Conservation (phyloP, 2,329 filamentous ascomycete species). For the Sphaceloma murrayae region DNA sequence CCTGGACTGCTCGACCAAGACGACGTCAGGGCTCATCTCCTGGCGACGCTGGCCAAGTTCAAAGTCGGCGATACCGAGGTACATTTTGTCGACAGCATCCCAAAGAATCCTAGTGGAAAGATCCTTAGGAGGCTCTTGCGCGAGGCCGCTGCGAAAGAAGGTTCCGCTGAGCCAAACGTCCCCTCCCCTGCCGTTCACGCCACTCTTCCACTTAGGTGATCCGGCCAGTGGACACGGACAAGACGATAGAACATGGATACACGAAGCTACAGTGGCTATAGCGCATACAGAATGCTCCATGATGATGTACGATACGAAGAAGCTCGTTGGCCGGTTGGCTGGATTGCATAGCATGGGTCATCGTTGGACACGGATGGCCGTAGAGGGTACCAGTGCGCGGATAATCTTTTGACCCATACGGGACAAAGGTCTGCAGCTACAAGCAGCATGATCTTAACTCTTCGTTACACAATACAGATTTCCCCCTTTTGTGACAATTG, state of each 20-base stretch:
- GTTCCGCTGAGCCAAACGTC: not conserved
- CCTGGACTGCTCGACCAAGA: slow-evolving; percentile 18
- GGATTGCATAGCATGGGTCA: no score
- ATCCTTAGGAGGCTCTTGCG: slow-evolving; percentile 22
- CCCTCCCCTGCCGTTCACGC: not conserved
- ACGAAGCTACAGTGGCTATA: no score
- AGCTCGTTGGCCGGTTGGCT: no score
- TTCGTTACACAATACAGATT: no score
- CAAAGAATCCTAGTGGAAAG: slow-evolving; percentile 28
- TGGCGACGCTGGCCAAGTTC: slow-evolving; percentile 29
- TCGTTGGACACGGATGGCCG: no score
- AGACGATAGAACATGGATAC: not conserved
- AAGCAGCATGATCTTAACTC: no score
- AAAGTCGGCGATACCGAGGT: slow-evolving; percentile 26
- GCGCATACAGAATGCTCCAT: no score
- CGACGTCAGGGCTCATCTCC: slow-evolving; percentile 27
- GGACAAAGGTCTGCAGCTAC: no score
- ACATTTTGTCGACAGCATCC: slow-evolving; percentile 25
- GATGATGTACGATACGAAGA: no score
- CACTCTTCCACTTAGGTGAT: not conserved
- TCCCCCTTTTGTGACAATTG: no score
- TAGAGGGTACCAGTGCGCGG: no score
- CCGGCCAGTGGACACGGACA: not conserved
- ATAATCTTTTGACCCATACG: no score
- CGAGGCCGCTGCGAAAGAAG: slow-evolving; percentile 10